Base-by-base conservation (phyloP, 345 rosid species). In the Linum usitatissimum region DNA sequence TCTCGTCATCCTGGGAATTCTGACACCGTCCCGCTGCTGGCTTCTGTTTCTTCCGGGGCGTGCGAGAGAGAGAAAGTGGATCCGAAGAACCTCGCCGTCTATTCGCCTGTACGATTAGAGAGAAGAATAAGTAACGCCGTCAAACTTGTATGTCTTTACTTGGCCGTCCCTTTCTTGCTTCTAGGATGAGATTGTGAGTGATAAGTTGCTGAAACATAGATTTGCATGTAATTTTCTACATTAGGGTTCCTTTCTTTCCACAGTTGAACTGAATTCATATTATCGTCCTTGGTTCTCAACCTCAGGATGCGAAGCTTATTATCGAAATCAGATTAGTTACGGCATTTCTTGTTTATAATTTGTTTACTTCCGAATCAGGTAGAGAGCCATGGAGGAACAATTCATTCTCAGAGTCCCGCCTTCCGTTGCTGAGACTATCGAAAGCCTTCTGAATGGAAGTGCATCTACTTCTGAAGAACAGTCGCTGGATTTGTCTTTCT, bases 351-450 rank as follows among this genome's bases (percentile, higher is more conserved):
- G 38, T 34, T 34, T 7, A 34, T 34, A 4, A 34, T 34, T 34
- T 34, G 38, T 34, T 34, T 34, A 17, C 51, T 15, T 14, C 51
- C 10, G 51, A 45, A 45, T 45, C 14, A 45, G 7, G 51, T 15
- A 45, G 51, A 13, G 51, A 59, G 77, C 69, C 30, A 86, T 90
- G 99, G 99, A 94, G 75, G 99, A 94, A 65, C 97, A 88, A 64
- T 88, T 94, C 75, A 79, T 94, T 70, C 86, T 94, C 61, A 82
- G 97, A 76, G 95, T 94, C 73, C 95, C 99, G 12, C 89, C 89
- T 53, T 86, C 97, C 31, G 78, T 88, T 66, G 90, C 95, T 1
- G 97, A 87, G 80, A 78, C 78, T 60, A 77, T 93, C 69, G 88
- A 90, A 66, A 77, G 75, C 3, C 90, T 87, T 40, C 77, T 93